A percentile compares a stretch with the other conserved stretches of the same genome.
These are phyloP conservation scores for Linum usitatissimum DNA, from an alignment of 345 rosid species.

Conservation along the genomic window DNA sequence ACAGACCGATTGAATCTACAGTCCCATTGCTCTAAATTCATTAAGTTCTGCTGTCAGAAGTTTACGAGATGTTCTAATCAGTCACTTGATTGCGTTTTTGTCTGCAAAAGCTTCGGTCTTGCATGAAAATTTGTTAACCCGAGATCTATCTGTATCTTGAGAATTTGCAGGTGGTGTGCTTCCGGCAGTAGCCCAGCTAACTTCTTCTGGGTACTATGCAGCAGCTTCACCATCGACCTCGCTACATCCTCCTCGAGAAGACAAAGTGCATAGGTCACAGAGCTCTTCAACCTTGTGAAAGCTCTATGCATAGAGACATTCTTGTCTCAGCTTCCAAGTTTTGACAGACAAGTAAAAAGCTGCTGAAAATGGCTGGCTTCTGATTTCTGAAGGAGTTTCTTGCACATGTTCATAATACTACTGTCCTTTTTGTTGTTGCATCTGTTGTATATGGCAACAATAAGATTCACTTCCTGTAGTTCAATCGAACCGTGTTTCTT, in stretches of 20 bases:
- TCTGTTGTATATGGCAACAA: too few species aligned
- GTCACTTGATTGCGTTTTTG: not conserved
- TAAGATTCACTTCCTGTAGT: too few species aligned
- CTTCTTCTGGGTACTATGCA: constrained; percentile 71
- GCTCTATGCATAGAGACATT: not conserved
- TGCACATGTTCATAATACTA: too few species aligned
- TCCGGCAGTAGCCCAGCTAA: constrained; percentile 73
- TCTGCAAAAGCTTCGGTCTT: not conserved
- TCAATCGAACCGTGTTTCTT: too few species aligned
- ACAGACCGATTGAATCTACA: too few species aligned
- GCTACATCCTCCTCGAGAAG: constrained; percentile 35
- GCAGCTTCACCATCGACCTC: constrained; percentile 39
- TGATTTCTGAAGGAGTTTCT: too few species aligned
- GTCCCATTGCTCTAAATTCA: too few species aligned
- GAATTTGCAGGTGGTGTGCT: constrained; percentile 62
- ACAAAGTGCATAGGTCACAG: constrained; percentile 46
- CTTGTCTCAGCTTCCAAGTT: not conserved
- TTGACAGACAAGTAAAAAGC: not conserved
- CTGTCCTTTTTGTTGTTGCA: too few species aligned
- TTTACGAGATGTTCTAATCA: not conserved
- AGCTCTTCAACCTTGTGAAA: constrained; percentile 39
- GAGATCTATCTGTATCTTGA: constrained; percentile 3
- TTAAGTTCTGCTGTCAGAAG: too few species aligned
- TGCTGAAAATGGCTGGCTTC: not conserved
- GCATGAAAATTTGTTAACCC: constrained; percentile 4